A percentile compares a stretch with the other conserved stretches of the same genome.
Evolutionary conservation across 1,139 yeast species (phyloP).

Genomic region (Nakaseomyces kungkrabaensis): DNA sequence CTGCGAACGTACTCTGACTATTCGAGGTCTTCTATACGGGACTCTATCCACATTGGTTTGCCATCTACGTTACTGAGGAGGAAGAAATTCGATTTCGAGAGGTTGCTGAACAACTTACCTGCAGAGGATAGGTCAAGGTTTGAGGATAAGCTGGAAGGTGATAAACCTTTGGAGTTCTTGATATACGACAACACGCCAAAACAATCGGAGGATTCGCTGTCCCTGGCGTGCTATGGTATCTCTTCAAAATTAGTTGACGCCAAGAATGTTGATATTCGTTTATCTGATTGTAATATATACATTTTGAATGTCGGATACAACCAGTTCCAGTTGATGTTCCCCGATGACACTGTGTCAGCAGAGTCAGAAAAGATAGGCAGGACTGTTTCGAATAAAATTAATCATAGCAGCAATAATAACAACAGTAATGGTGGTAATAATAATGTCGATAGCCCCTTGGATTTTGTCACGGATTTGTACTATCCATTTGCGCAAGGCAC

Average conservation of each 20-base stretch:
- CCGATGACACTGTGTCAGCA: conserved; percentile 1
- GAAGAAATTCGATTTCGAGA: conserved; percentile 48
- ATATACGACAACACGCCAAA: conserved; percentile 31
- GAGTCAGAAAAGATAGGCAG: neutral
- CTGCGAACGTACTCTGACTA: conserved; percentile 63
- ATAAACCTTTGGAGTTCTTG: conserved; percentile 20
- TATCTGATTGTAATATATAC: conserved; percentile 16
- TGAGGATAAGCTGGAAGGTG: conserved; percentile 11
- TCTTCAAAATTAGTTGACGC: conserved; percentile 38
- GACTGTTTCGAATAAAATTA: neutral
- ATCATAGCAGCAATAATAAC: neutral
- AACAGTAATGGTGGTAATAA: neutral
- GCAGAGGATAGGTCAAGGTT: conserved; percentile 30
- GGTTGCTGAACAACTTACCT: conserved; percentile 30
- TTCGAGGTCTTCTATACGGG: conserved; percentile 40
- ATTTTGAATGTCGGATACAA: conserved; percentile 32
- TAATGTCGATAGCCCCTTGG: neutral
- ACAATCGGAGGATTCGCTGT: conserved; percentile 24
- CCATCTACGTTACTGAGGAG: conserved; percentile 74
- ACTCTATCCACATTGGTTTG: conserved; percentile 58
- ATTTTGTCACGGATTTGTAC: neutral
- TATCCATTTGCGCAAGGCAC: neutral
- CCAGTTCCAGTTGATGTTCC: conserved; percentile 23
- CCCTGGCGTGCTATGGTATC: conserved; percentile 38
- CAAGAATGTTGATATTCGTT: conserved; percentile 10